A percentile compares a stretch with the other conserved stretches of the same genome.
Conservation (phyloP, 805 yeast species). For the Diddensiella transvaalensis region DNA sequence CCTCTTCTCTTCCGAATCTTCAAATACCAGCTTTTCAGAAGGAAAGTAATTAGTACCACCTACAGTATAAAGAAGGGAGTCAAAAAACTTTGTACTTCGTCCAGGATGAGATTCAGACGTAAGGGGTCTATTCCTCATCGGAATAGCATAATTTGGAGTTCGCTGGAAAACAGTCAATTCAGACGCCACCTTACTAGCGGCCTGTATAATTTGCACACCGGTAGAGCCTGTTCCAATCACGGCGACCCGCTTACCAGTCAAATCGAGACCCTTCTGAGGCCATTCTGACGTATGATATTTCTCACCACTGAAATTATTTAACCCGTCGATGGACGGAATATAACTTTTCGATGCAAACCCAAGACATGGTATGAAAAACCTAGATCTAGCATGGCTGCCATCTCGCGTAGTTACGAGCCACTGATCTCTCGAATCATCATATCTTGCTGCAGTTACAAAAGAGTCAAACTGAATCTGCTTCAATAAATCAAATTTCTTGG, state of each 20-base stretch:
- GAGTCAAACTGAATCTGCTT: slow-evolving; percentile 28
- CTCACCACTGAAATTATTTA: slow-evolving; percentile 26
- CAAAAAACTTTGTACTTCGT: slow-evolving; percentile 14
- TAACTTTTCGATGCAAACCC: slow-evolving; percentile 28
- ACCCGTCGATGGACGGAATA: slow-evolving; percentile 27
- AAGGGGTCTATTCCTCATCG: slow-evolving; percentile 21
- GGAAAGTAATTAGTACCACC: slow-evolving; percentile 23
- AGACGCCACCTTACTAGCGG: slow-evolving; percentile 22
- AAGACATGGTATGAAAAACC: slow-evolving; percentile 15
- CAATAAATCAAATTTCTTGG: slow-evolving; percentile 24
- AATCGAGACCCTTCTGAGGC: slow-evolving; percentile 27
- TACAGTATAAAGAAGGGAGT: slow-evolving; percentile 19
- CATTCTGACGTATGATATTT: slow-evolving; percentile 27
- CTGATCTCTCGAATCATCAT: slow-evolving; percentile 20
- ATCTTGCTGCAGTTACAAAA: slow-evolving; percentile 23
- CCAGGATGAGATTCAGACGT: slow-evolving; percentile 5
- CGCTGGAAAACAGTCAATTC: slow-evolving; percentile 27
- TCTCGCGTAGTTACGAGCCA: slow-evolving; percentile 26
- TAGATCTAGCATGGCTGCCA: slow-evolving; percentile 17
- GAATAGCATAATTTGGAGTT: slow-evolving; percentile 28
- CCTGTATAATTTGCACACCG: slow-evolving; percentile 32
- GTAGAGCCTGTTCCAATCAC: slow-evolving; percentile 34
- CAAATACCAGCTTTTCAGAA: slow-evolving; percentile 17
- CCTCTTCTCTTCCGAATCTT: slow-evolving; percentile 21
- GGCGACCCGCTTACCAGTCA: slow-evolving; percentile 24